phyloP scores from a whole-genome alignment of 2,329 filamentous ascomycete species.

The Paradendryphiella salina region DNA sequence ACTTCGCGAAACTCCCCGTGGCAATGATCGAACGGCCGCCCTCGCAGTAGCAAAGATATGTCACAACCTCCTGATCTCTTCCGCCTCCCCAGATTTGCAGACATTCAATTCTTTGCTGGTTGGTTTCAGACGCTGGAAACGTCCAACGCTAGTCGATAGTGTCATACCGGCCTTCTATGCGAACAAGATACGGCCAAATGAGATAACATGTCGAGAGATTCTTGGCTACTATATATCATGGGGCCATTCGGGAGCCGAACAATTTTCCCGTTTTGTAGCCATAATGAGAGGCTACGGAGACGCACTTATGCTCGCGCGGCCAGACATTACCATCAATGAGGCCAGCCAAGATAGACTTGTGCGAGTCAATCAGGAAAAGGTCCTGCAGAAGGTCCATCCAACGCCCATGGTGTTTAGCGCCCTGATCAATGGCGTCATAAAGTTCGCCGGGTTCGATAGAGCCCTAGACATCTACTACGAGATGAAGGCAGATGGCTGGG shows the following conservation, averaged over 20 bases:
- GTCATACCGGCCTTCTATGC: slow-evolving; percentile 41
- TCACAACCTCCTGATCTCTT: slow-evolving; percentile 68
- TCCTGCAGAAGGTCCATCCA: slow-evolving; percentile 51
- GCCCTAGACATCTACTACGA: slow-evolving; percentile 49
- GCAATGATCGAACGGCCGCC: slow-evolving; percentile 17
- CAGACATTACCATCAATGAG: slow-evolving; percentile 44
- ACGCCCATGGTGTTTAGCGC: slow-evolving; percentile 51
- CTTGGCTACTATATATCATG: slow-evolving; percentile 47
- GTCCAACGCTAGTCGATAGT: slow-evolving; percentile 28
- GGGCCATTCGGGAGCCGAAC: slow-evolving; percentile 25
- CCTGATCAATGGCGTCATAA: slow-evolving; percentile 49
- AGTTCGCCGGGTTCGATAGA: slow-evolving; percentile 52
- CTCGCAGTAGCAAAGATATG: slow-evolving; percentile 48
- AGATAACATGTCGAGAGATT: slow-evolving; percentile 49
- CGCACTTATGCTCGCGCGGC: slow-evolving; percentile 49
- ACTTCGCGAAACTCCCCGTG: slow-evolving; percentile 19
- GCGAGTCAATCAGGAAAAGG: slow-evolving; percentile 26
- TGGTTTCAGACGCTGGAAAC: slow-evolving; percentile 55
- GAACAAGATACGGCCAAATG: slow-evolving; percentile 52
- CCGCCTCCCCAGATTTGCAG: slow-evolving; percentile 64
- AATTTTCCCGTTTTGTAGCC: slow-evolving; percentile 48
- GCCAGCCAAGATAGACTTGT: slow-evolving; percentile 33
- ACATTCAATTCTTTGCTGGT: slow-evolving; percentile 72
- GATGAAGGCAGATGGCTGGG: slow-evolving; percentile 53
- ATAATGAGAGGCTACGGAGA: slow-evolving; percentile 48